Evolutionary conservation across 2,329 filamentous ascomycete genomes (phyloP), one percentile per base, ranked within the genome.

Genomic region (Didymella lethalis): DNA sequence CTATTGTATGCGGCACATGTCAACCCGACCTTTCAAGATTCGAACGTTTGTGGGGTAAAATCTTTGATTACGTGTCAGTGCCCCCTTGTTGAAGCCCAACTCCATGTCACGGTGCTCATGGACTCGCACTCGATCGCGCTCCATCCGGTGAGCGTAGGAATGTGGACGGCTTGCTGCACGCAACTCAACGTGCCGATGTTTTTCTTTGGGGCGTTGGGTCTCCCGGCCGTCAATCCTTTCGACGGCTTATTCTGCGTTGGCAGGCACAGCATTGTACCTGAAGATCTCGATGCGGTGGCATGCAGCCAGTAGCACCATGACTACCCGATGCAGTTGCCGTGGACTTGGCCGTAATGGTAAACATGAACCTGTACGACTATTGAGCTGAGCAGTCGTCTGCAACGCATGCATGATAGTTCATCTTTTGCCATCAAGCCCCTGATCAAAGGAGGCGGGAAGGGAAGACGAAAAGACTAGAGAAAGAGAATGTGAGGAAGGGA

Each of bases 261-360:
- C 38, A 50, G 50, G 28, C 50, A 50, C 46, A 49, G 50, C 56
- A 54, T 51, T 36, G 50, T 59, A 34, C 57, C 57, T 60, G 52
- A 52, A 55, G 36, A 60, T 60, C 48, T 44, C 48, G 57, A 55
- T 40, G 57, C 52, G 20, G 52, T 45, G 36, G 18, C n/a, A 52
- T 56, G 51, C 43, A 52, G 38, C 45, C 56, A 50, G 20, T 20
- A 51, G 50, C 51, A 54, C 41, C 46, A 54, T 29, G 43, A 55
- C 31, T 40, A 38, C 54, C 43, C 29, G 38, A 51, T 38, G 46
- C 46, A 50, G 46, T 41, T 59, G 45, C 57, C 26, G 28, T 52
- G 25, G 20, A 28, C 40, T 38, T 36, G 49, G 38, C 41, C 54
- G 18, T 20, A 36, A 41, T 6, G 28, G 41, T 20, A 20, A 25